Conservation (phyloP, 2,329 filamentous ascomycete species). For the Fusarium coffeatum region DNA sequence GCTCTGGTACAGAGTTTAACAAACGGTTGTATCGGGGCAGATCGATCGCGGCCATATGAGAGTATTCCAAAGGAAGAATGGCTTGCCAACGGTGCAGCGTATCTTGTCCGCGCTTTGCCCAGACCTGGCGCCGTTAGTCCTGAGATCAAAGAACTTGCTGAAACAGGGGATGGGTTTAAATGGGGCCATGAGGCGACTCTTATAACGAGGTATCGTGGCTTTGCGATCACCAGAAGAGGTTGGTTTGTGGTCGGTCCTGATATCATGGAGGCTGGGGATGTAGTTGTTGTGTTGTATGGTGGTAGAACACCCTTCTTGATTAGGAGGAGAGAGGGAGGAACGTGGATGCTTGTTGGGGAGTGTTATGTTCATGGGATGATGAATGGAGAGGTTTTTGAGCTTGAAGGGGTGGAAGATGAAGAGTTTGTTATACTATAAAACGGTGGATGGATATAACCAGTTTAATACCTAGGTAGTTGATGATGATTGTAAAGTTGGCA, state of each 20-base stretch:
- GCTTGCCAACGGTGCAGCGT: slow-evolving; percentile 50
- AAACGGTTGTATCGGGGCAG: slow-evolving; percentile 49
- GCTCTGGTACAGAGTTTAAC: slow-evolving; percentile 52
- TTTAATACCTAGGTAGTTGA: not conserved
- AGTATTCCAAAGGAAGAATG: slow-evolving; percentile 44
- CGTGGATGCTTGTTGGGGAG: slow-evolving; percentile 51
- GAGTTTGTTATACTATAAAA: slow-evolving; percentile 47
- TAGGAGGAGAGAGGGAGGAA: slow-evolving; percentile 23
- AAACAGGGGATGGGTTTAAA: slow-evolving; percentile 48
- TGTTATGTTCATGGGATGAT: slow-evolving; percentile 55
- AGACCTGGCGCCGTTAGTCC: slow-evolving; percentile 24
- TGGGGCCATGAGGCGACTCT: slow-evolving; percentile 53
- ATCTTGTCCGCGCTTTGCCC: slow-evolving; percentile 43
- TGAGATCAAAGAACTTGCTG: slow-evolving; percentile 45
- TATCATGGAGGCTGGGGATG: slow-evolving; percentile 47
- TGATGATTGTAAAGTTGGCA: not conserved
- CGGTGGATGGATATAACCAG: slow-evolving; percentile 30
- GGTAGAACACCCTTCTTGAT: slow-evolving; percentile 51
- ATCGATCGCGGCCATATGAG: slow-evolving; percentile 45
- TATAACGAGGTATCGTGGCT: slow-evolving; percentile 50
- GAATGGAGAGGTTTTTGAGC: slow-evolving; percentile 49
- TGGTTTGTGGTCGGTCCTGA: slow-evolving; percentile 52
- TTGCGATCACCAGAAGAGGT: slow-evolving; percentile 48
- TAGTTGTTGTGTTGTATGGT: slow-evolving; percentile 50
- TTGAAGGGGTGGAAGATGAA: slow-evolving; percentile 43